These are phyloP conservation scores for Hygrophorus russula DNA, from an alignment of 768 basidiomycete genomes.

Conservation along the genomic window DNA sequence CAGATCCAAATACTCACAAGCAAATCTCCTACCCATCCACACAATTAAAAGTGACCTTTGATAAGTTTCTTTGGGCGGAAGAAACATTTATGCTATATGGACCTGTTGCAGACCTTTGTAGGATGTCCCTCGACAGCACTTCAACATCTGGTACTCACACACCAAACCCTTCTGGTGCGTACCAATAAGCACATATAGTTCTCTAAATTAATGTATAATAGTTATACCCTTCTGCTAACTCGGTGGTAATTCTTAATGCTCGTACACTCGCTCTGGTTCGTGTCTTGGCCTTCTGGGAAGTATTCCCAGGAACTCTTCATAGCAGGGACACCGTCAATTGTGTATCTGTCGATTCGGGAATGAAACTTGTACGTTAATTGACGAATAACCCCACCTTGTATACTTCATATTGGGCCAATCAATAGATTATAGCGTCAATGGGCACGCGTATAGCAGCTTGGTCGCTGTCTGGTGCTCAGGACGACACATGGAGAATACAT, in stretches of 20 bases:
- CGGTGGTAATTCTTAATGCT: constrained; percentile 65
- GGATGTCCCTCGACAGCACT: constrained; percentile 43
- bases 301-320: constrained; percentile 51
- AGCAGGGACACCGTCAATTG: constrained; percentile 38
- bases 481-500: constrained; percentile 67
- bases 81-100: constrained; percentile 31
- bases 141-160: constrained; percentile 45
- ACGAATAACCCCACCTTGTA: constrained; percentile 2
- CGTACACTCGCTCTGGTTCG: constrained; percentile 50
- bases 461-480: constrained; percentile 58
- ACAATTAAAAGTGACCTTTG: too few relatives aligned
- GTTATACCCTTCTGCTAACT: constrained; percentile 66
- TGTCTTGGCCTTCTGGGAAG: constrained; percentile 71
- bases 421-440: constrained; percentile 65
- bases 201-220: constrained; percentile 16
- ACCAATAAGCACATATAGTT: background rate
- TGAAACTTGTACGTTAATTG: constrained; percentile 60
- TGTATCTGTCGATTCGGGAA: constrained; percentile 62
- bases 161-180: constrained; percentile 51
- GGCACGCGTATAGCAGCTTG: constrained; percentile 63
- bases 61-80: too few relatives aligned
- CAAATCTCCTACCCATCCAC: too few relatives aligned
- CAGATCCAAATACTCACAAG: too few relatives aligned
- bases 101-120: constrained; percentile 26
- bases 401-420: constrained; percentile 9